Conservation (phyloP, 495 filamentous ascomycete genomes). For the Penicillium odoratum region DNA sequence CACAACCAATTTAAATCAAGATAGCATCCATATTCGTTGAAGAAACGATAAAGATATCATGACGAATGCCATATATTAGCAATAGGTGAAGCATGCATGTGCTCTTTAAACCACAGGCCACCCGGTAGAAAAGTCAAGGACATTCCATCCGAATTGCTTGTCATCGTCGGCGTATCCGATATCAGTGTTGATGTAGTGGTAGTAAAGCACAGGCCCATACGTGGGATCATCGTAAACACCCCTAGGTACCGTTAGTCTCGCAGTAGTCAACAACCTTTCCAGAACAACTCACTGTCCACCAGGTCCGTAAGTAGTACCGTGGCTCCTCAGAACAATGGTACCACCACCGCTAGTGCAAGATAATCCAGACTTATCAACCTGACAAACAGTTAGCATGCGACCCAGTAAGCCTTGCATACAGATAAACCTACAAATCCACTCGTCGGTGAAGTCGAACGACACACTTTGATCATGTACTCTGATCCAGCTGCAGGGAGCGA, state of each 20-base stretch:
- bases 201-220: slow-evolving; percentile 62
- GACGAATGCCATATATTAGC: neutral
- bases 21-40: neutral
- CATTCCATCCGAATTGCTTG: slow-evolving; percentile 69
- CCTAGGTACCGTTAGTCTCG: slow-evolving; percentile 23
- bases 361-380: slow-evolving; percentile 56
- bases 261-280: neutral
- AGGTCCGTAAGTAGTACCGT: slow-evolving; percentile 68
- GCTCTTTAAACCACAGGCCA: slow-evolving; percentile 57
- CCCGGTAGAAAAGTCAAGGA: slow-evolving; percentile 60
- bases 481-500: slow-evolving; percentile 53
- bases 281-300: slow-evolving; percentile 59
- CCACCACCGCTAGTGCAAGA: slow-evolving; percentile 65
- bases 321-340: slow-evolving; percentile 60
- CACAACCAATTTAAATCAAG: neutral
- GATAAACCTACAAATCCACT: slow-evolving; percentile 51
- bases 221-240: slow-evolving; percentile 51
- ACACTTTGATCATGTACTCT: slow-evolving; percentile 75
- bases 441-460: slow-evolving; percentile 55
- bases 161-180: slow-evolving; percentile 65
- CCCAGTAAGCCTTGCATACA: neutral
- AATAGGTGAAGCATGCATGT: neutral
- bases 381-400: neutral
- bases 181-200: slow-evolving; percentile 67
- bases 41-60: neutral